Conservation (phyloP, 1,139 yeast genomes). For the Candida sanyaensis region DNA sequence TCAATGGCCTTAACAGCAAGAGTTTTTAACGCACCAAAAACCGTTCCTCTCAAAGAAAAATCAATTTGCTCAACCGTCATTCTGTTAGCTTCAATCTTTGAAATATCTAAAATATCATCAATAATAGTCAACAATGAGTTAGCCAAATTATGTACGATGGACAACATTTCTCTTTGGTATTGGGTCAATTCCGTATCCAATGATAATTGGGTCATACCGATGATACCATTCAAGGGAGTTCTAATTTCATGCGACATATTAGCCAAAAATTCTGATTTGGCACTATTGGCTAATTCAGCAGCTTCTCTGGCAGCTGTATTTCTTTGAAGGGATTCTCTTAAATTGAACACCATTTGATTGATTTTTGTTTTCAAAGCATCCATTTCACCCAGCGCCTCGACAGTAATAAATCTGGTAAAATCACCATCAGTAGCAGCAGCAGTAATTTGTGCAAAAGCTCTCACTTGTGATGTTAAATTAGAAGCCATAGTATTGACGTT, state of each 20-base stretch:
- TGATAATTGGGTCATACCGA: constrained; percentile 89
- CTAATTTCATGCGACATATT: constrained; percentile 91
- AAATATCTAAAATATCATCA: constrained; percentile 86
- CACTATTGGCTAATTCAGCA: constrained; percentile 85
- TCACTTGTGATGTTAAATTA: constrained; percentile 84
- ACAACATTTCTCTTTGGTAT: constrained; percentile 86
- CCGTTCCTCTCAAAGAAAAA: constrained; percentile 80
- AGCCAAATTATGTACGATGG: constrained; percentile 84
- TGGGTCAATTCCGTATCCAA: constrained; percentile 85
- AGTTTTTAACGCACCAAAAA: constrained; percentile 85
- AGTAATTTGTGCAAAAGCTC: constrained; percentile 91
- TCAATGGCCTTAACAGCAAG: constrained; percentile 87
- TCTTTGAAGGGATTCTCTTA: constrained; percentile 86
- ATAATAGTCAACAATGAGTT: constrained; percentile 81
- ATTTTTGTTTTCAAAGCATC: constrained; percentile 88
- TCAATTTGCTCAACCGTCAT: constrained; percentile 92
- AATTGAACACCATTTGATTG: constrained; percentile 86
- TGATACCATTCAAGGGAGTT: constrained; percentile 90
- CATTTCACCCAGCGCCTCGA: constrained; percentile 92
- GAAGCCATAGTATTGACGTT: constrained; percentile 94
- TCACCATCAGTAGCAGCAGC: constrained; percentile 96
- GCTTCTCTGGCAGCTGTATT: constrained; percentile 94
- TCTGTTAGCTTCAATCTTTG: constrained; percentile 88
- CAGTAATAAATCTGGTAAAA: constrained; percentile 85
- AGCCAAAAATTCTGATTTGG: constrained; percentile 89